Percentiles rank a stretch among this genome's conserved stretches.
These are phyloP conservation scores for Xylaria grammica DNA, from an alignment of 495 filamentous ascomycete genomes.

Conservation along the genomic window DNA sequence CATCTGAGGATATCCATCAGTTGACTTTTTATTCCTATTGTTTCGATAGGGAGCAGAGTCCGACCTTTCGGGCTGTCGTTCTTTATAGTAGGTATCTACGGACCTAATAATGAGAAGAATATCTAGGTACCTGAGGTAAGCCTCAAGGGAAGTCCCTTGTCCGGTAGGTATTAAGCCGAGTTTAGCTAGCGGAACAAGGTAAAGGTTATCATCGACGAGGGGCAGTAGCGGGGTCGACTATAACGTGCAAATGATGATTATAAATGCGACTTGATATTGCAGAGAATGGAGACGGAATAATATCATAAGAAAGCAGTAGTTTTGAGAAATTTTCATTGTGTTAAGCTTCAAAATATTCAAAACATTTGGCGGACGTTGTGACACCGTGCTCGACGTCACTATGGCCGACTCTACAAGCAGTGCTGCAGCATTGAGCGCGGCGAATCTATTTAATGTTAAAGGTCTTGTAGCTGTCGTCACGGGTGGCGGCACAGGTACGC, in stretches of 20 bases:
- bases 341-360: not conserved
- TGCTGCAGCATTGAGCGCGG: slow-evolving; percentile 33
- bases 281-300: not conserved
- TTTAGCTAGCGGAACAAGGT: no score
- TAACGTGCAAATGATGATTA: not conserved
- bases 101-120: no score
- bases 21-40: no score
- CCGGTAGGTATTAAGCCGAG: not conserved
- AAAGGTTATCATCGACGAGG: not conserved
- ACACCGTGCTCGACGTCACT: no score
- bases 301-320: not conserved
- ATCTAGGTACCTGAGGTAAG: no score
- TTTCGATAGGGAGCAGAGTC: no score
- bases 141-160: no score
- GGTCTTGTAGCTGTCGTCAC: slow-evolving; percentile 68
- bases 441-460: slow-evolving; percentile 61
- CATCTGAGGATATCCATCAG: no score
- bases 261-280: not conserved
- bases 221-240: not conserved
- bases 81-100: no score
- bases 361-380: no score
- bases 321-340: not conserved
- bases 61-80: no score
- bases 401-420: slow-evolving; percentile 14
- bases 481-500: slow-evolving; percentile 64